These are phyloP conservation scores for Epichloe aotearoae DNA, from an alignment of 2,329 filamentous ascomycete genomes.

Conservation along the genomic window DNA sequence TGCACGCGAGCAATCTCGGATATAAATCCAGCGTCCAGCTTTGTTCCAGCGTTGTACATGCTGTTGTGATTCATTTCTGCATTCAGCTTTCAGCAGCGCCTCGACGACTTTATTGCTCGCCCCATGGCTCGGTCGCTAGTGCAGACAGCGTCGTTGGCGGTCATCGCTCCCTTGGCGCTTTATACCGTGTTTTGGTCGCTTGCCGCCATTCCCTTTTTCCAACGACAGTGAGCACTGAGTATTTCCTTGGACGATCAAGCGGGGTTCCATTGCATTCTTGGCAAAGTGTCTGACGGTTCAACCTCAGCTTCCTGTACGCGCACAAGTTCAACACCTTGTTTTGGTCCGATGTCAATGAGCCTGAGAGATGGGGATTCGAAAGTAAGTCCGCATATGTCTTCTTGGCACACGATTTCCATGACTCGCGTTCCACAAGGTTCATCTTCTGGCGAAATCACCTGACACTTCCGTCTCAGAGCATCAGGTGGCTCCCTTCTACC, in stretches of 20 bases:
- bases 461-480: conserved; percentile 40
- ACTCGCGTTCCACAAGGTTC: neutral
- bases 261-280: neutral
- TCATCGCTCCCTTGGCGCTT: conserved; percentile 45
- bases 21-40: neutral
- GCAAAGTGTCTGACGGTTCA: neutral
- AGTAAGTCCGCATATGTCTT: conserved; percentile 32
- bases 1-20: neutral
- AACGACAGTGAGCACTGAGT: conserved; percentile 56
- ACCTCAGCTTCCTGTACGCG: conserved; percentile 61
- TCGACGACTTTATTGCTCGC: neutral
- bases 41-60: no score
- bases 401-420: neutral
- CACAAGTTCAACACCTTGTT: conserved; percentile 63
- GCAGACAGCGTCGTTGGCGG: conserved; percentile 13
- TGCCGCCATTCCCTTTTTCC: conserved; percentile 55
- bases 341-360: conserved; percentile 60
- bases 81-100: neutral
- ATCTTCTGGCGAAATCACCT: neutral
- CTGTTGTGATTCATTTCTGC: no score
- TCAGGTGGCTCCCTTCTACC: conserved; percentile 74
- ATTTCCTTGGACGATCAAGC: neutral
- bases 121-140: conserved; percentile 16
- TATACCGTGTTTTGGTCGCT: conserved; percentile 56
- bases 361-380: conserved; percentile 76